Base-by-base conservation (phyloP, 2,329 filamentous ascomycete species). In the Trichophyton mentagrophytes region DNA sequence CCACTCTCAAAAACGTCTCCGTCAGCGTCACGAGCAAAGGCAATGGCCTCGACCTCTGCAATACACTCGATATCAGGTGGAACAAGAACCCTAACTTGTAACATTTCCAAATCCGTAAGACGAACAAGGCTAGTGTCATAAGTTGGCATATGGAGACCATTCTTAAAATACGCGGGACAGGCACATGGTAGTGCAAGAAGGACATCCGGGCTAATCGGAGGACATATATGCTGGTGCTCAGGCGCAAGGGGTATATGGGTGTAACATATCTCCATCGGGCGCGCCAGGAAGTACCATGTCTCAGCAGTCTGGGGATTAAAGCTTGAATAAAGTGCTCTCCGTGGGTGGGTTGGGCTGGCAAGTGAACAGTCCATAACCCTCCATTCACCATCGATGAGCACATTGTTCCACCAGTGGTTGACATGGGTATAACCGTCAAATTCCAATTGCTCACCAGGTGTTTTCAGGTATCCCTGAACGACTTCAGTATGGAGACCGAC, bases 331-430 rank as follows among this genome's bases (percentile, higher is more conserved):
- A 85, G 78, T 15, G 78, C 79, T 56, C 95, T 83, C 61, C 83
- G 85, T 8, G 93, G 92, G 68, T 97, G 90, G 0, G 92, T 96
- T 11, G 92, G 91, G 64, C 87, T 91, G 3, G 93, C 90, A 56
- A 99, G 79, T 40, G 90, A 95, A 71, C 90, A 93, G 72, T 99
- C 93, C 77, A 99, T 89, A 65, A 97, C 88, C 58, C 93, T 87
- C 93, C 93, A 99, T 74, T 96, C 90, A 22, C 88, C 87, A 72
- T 99, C 93, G 7, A 96, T 85, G 40, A 96, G 77, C 17, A 97
- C 89, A 0, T 90, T 86, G 67, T 99, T 99, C 93, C 93, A 99
- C 85, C 88, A 97, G 74, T 99, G 93, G 69, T 99, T 99, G 0
- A 92, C 82, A 33, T 86, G 84, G n/a, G 89, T 89, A 72, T 92